These are phyloP conservation scores for Coniochaeta sp. DNA, from an alignment of 2,329 filamentous ascomycete genomes.

Conservation along the genomic window DNA sequence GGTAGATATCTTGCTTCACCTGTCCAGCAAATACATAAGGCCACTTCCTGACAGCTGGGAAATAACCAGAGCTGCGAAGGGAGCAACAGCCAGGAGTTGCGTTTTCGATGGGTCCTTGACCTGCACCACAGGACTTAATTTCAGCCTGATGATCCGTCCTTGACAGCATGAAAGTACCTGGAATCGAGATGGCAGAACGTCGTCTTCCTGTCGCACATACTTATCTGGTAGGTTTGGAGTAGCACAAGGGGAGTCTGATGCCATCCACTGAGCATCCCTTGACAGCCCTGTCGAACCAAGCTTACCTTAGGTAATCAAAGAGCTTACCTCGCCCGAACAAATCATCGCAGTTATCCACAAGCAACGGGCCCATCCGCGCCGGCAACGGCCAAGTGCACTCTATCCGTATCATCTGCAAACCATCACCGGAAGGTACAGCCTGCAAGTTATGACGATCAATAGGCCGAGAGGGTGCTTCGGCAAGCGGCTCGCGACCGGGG, in stretches of 20 bases:
- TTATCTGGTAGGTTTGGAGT: too few relatives aligned
- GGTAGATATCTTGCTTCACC: too few relatives aligned
- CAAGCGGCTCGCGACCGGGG: not conserved
- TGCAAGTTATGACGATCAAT: not conserved
- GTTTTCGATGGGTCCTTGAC: not conserved
- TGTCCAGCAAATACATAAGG: not conserved
- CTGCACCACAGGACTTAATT: not conserved
- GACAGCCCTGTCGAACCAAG: not conserved
- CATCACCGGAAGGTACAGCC: not conserved
- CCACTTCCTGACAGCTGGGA: not conserved
- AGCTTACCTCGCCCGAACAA: not conserved
- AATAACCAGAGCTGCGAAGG: not conserved
- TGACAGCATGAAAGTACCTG: not conserved
- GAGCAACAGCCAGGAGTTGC: not conserved
- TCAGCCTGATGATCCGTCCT: not conserved
- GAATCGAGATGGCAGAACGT: not conserved
- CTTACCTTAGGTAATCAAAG: not conserved
- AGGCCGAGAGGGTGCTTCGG: not conserved
- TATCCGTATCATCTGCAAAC: not conserved
- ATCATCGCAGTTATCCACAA: not conserved
- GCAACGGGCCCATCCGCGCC: not conserved
- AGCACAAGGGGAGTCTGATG: not conserved
- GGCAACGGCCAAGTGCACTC: not conserved
- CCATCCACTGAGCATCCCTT: not conserved
- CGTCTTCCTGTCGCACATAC: not conserved